phyloP scores from a whole-genome alignment of 1,139 yeast species.

The Debaryomycetaceae sp. region DNA sequence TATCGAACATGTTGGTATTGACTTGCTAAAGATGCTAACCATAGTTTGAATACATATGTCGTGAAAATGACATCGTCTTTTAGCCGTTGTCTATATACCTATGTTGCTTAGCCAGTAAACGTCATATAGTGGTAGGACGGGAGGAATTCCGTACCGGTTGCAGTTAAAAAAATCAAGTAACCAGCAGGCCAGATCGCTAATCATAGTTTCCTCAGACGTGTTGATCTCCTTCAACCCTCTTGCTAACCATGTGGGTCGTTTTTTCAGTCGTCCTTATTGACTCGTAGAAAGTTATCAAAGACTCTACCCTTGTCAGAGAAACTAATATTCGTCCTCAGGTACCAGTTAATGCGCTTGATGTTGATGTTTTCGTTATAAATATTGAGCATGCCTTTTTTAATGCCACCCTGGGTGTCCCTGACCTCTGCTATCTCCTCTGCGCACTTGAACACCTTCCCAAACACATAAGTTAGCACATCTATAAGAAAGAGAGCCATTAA shows the following conservation, averaged over 20 bases:
- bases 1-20: background rate
- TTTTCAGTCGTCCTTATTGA: background rate
- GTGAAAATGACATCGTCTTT: no score
- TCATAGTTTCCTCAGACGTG: no score
- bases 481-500: background rate
- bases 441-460: background rate
- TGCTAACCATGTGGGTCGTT: no score
- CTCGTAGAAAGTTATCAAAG: background rate
- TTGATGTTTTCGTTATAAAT: background rate
- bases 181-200: no score
- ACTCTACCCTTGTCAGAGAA: background rate
- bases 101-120: no score
- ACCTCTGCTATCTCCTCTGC: background rate
- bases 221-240: no score
- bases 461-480: background rate
- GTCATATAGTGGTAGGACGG: no score
- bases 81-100: no score
- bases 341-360: background rate
- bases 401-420: background rate
- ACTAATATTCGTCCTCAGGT: background rate
- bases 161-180: no score
- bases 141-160: no score
- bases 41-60: background rate
- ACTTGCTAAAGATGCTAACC: background rate
- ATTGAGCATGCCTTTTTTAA: background rate